Percentiles rank a stretch among this genome's conserved stretches.
These are phyloP conservation scores for Theobroma cacao DNA, from an alignment of 345 rosid genomes.

Conservation along the genomic window DNA sequence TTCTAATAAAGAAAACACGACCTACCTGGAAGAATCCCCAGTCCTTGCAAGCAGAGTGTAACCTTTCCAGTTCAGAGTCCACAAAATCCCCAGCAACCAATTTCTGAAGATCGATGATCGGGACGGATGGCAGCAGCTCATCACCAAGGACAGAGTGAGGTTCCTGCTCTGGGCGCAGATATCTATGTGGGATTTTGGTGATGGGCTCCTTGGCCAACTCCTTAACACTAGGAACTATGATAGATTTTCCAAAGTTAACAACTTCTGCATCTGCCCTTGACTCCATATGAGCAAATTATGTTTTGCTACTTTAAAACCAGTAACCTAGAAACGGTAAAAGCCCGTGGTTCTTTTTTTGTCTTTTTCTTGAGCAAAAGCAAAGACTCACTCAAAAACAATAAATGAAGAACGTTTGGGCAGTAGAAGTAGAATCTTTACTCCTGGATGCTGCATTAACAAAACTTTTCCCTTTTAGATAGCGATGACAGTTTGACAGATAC, in stretches of 20 bases:
- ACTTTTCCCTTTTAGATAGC: no score
- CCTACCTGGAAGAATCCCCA: constrained; percentile 48
- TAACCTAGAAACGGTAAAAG: no score
- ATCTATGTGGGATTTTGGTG: constrained; percentile 41
- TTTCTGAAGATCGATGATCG: constrained; percentile 37
- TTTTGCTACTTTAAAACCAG: no score
- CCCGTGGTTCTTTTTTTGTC: no score
- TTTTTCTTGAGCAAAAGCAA: no score
- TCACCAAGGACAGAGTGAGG: neutral
- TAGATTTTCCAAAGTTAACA: constrained; percentile 43
- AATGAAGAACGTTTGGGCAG: no score
- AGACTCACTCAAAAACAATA: no score
- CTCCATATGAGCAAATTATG: no score
- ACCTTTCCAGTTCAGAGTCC: constrained; percentile 26
- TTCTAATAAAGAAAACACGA: neutral
- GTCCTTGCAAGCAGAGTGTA: constrained; percentile 40
- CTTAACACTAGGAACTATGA: constrained; percentile 49
- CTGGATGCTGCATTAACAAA: no score
- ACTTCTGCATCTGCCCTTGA: neutral
- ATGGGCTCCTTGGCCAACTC: constrained; percentile 35
- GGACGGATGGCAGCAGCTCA: constrained; percentile 24
- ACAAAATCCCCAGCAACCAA: constrained; percentile 12
- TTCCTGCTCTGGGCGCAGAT: constrained; percentile 21
- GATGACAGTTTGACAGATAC: no score
- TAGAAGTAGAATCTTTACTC: no score